Evolutionary conservation across 768 basidiomycete genomes (phyloP), one percentile per base, ranked within the genome.

Genomic region (Suillus brevipes): DNA sequence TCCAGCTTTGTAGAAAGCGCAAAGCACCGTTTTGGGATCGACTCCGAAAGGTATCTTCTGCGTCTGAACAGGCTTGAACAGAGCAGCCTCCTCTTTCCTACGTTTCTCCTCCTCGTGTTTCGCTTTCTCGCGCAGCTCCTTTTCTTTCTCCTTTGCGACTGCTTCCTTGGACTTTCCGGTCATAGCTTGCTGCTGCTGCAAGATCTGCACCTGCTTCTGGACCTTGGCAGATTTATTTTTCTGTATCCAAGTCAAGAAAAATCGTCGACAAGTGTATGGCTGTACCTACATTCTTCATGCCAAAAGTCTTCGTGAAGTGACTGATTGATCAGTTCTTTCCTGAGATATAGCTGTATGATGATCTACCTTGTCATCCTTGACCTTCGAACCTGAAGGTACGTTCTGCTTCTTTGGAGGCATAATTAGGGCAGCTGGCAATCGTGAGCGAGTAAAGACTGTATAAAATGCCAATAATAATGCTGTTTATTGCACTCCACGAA

Each of bases 141-240:
- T 92, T 77, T 94, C 93, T 71, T 88, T 89, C 78, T 97, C 94
- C 74, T 96, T 96, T 66, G 89, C 92, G 6, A 96, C 80, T 13
- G 80, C 71, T 38, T 87, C 93, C 63, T 85, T 87, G 38, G 91
- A 95, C 77, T 96, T 96, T 45, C 95, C 95, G 0, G 89, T 75
- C 69, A 80, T 69, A 4, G 89, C 78, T 50, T 88, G 84, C 75
- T 96, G 92, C 66, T 89, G 84, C 78, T 97, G 88, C 58, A 99
- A 86, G 55, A 83, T 83, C 59, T 88, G 87, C 25, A 97, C 89
- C 68, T 94, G 85, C 69, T 90, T 87, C 81, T 98, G 91, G 34
- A 96, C 96, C 77, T 91, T 97, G 71, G 93, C 79, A 3, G 95
- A 96, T 81, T 94, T 95, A 75, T 95, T 95, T 93, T 95, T 96